Percentiles rank a stretch among this genome's conserved stretches.
Evolutionary conservation across 208 protist genomes (phyloP).

Genomic region (Acanthamoeba culbertsoni): DNA sequence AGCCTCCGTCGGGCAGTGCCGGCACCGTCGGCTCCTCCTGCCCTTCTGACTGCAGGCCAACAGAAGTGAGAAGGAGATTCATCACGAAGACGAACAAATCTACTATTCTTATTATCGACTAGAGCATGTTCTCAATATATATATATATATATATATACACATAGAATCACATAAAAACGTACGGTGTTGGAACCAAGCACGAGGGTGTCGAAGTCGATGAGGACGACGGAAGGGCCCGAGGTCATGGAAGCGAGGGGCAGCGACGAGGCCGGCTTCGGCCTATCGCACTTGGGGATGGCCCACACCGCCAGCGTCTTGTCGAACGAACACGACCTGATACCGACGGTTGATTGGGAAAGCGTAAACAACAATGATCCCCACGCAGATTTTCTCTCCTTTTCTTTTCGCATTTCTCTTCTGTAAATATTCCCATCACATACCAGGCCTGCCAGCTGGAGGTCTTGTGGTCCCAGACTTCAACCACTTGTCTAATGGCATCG

Average conservation of each 20-base stretch:
- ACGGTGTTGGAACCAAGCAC: background rate
- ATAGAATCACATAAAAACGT: too few relatives aligned
- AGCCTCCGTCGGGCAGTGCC: too few relatives aligned
- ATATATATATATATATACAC: too few relatives aligned
- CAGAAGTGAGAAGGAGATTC: background rate
- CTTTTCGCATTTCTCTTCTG: background rate
- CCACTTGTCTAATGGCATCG: background rate
- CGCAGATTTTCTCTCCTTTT: background rate
- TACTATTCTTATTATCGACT: background rate
- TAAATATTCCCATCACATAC: background rate
- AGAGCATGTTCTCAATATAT: too few relatives aligned
- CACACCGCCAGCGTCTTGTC: conserved; percentile 44
- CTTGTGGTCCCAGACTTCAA: conserved; percentile 33
- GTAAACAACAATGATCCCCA: background rate
- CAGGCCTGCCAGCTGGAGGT: background rate
- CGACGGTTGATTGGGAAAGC: background rate
- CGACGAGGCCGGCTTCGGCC: background rate
- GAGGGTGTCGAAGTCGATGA: background rate
- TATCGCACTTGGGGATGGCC: conserved; percentile 12
- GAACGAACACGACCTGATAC: conserved; percentile 13
- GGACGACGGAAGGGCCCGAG: background rate
- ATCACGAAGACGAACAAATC: background rate
- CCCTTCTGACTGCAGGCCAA: too few relatives aligned
- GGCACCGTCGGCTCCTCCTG: too few relatives aligned
- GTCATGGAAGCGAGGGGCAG: background rate